A percentile compares a stretch with the other conserved stretches of the same genome.
Conservation (phyloP, 2,329 filamentous ascomycete genomes). For the Macroventuria anomochaeta region DNA sequence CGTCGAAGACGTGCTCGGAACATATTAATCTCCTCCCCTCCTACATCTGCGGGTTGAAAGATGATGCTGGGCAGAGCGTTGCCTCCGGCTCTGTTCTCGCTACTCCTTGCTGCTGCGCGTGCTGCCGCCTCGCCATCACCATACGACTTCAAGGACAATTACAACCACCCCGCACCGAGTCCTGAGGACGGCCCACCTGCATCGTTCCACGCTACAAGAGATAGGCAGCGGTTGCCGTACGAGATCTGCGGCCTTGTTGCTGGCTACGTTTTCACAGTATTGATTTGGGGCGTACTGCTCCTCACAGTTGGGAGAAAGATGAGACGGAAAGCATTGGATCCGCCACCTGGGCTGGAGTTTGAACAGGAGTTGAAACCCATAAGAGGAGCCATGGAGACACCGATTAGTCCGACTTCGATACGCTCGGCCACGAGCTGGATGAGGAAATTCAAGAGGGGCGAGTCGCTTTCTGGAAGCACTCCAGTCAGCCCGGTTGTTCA, state of each 20-base stretch:
- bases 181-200: conserved; percentile 41
- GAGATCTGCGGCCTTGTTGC: conserved; percentile 85
- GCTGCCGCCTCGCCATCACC: conserved; percentile 32
- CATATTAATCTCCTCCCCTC: conserved; percentile 13
- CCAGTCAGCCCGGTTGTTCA: conserved; percentile 54
- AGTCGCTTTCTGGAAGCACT: conserved; percentile 33
- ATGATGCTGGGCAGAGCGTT: conserved; percentile 40
- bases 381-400: conserved; percentile 33
- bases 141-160: conserved; percentile 37
- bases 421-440: conserved; percentile 43
- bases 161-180: conserved; percentile 35
- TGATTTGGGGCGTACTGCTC: conserved; percentile 71
- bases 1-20: conserved; percentile 8
- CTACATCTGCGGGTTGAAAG: conserved; percentile 9
- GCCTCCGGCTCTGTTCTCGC: conserved; percentile 33
- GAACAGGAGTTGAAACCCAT: conserved; percentile 58
- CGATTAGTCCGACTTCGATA: conserved; percentile 42
- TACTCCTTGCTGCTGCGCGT: conserved; percentile 34
- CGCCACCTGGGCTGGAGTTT: conserved; percentile 60
- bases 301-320: conserved; percentile 55
- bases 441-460: conserved; percentile 43
- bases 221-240: conserved; percentile 69
- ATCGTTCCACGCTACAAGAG: conserved; percentile 37
- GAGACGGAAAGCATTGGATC: conserved; percentile 57
- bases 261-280: conserved; percentile 78